Evolutionary conservation across 352 stramenopile species (phyloP).

Genomic region (Lagenidium sp.): DNA sequence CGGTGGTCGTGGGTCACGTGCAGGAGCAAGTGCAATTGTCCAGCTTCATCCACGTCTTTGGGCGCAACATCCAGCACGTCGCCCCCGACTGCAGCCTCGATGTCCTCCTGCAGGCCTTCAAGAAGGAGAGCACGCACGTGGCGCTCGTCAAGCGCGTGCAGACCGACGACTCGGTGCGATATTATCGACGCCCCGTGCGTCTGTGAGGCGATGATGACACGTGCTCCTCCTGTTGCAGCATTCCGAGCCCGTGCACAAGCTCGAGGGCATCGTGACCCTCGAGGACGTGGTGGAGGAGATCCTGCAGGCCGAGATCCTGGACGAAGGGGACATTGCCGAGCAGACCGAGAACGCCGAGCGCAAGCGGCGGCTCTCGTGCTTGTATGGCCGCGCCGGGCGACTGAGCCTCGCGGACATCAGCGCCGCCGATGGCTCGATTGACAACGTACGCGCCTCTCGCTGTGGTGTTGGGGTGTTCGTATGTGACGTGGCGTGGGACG

Average conservation of each 20-base stretch:
- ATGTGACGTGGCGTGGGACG: not conserved
- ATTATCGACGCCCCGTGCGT: too few species aligned
- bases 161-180: constrained; percentile 20
- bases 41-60: constrained; percentile 66
- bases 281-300: constrained; percentile 99
- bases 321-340: constrained; percentile 87
- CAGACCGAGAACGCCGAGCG: constrained; percentile 27
- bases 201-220: too few species aligned
- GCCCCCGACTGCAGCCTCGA: constrained; percentile 89
- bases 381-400: constrained; percentile 38
- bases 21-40: constrained; percentile 56
- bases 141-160: constrained; percentile 93
- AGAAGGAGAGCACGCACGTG: constrained; percentile 89
- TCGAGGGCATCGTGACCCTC: constrained; percentile 97
- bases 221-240: constrained; percentile 17
- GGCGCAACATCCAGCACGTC: constrained; percentile 56
- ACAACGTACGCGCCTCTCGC: constrained; percentile 16
- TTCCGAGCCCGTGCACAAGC: constrained; percentile 86
- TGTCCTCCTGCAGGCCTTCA: constrained; percentile 93
- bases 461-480: too few species aligned
- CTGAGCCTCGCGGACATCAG: constrained; percentile 34
- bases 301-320: constrained; percentile 93
- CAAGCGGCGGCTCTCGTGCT: constrained; percentile 32
- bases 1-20: too few species aligned
- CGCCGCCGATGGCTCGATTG: constrained; percentile 22